These are phyloP conservation scores for Aquilaria malaccensis DNA, from an alignment of 345 rosid genomes.

Conservation along the genomic window DNA sequence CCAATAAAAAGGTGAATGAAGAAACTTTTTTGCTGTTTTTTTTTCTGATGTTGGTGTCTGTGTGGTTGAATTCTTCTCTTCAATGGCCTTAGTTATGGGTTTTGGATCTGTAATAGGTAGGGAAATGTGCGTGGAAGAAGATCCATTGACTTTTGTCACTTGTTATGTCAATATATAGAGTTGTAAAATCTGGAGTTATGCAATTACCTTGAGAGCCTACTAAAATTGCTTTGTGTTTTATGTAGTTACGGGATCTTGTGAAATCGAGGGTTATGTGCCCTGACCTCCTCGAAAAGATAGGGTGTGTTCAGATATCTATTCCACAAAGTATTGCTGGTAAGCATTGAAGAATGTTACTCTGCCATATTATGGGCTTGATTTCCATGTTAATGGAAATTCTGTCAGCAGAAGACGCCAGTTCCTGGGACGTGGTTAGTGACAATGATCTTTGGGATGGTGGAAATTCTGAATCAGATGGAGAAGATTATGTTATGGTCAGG, in stretches of 20 bases:
- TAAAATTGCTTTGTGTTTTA: not conserved
- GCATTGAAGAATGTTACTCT: conserved; percentile 2
- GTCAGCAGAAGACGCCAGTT: conserved; percentile 57
- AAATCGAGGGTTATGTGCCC: conserved; percentile 76
- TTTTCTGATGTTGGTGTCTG: no score
- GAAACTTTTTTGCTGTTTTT: no score
- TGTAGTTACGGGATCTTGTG: conserved; percentile 83
- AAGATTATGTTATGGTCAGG: conserved; percentile 82
- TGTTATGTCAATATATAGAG: no score
- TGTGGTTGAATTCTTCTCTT: no score
- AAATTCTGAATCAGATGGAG: conserved; percentile 36
- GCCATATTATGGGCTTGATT: conserved; percentile 1
- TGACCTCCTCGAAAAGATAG: conserved; percentile 69
- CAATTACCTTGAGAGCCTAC: no score
- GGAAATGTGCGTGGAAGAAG: no score
- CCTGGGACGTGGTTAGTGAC: conserved; percentile 78
- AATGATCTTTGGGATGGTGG: conserved; percentile 72
- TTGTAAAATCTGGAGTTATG: no score
- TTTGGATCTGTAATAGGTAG: no score
- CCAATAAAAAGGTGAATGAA: no score
- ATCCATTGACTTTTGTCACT: no score
- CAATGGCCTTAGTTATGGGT: no score
- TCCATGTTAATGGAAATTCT: conserved; percentile 13
- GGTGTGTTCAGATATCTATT: conserved; percentile 43
- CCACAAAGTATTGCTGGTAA: conserved; percentile 40